Evolutionary conservation across 176 grass and related monocot genomes (phyloP), one percentile per base, ranked within the genome.

Genomic region (Cocos nucifera): DNA sequence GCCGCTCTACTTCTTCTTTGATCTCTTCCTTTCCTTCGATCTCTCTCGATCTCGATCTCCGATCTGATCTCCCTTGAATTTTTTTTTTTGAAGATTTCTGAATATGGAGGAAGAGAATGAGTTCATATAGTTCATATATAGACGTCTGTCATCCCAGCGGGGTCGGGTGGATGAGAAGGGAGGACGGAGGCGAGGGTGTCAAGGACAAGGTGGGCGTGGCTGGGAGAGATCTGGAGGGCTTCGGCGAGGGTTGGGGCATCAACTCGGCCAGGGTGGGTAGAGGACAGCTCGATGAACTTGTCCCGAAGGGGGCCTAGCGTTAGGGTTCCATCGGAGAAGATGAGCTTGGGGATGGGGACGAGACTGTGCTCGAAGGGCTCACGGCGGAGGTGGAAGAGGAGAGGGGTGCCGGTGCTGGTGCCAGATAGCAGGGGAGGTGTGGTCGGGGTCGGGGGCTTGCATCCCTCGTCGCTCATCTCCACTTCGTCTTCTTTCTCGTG

Each of bases 261-360:
- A 1, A 73, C 50, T 26, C 58, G 59, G 3, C 53, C 18, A 1
- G 70, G 70, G 15, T 0, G 17, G 15, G 70, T 59, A 49, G 22
- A 12, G 58, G 70, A 60, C 22, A 58, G 26, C 2, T 18, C 26
- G 25, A 73, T 51, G 27, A 73, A 50, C 59, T 62, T 73, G 50
- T 44, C 50, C 50, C 15, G 28, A 28, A 73, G 70, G 10, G 59
- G 19, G 18, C 12, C 59, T 62, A 73, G 58, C 27, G 70, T 73
- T 73, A 73, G 28, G 58, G 70, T 73, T 39, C 70, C 70, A 15
- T 73, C 59, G 50, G 70, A 73, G 70, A 73, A 73, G n/a, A 73
- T 73, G 24, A 73, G 70, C 59, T 73, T 73, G 58, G 70, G 51
- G 50, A 73, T 63, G 27, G 70, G 59, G 15, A 73, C 59, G 27